Evolutionary conservation across 1,139 yeast species (phyloP).

Genomic region (Meyerozyma elateridarum): DNA sequence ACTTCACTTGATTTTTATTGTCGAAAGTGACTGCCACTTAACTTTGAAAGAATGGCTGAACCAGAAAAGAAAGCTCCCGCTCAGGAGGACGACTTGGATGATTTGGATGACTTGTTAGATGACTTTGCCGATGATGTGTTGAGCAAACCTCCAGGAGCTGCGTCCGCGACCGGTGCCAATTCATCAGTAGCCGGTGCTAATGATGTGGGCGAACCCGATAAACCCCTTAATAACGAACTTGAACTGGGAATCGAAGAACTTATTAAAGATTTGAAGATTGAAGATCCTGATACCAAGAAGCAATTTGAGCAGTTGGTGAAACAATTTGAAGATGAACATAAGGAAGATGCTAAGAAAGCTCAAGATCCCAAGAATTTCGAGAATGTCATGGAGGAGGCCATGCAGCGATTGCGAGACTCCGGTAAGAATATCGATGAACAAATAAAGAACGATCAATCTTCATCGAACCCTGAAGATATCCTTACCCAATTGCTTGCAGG

Average conservation of each 20-base stretch:
- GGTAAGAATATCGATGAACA: conserved; percentile 64
- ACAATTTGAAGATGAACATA: conserved; percentile 37
- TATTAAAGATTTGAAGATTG: conserved; percentile 51
- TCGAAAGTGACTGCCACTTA: too few species aligned
- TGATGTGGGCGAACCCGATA: conserved; percentile 13
- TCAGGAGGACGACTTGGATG: conserved; percentile 60
- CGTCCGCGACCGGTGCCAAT: conserved; percentile 12
- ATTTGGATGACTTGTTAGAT: conserved; percentile 68
- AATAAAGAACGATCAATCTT: conserved; percentile 46
- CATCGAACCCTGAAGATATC: conserved; percentile 53
- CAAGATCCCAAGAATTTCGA: conserved; percentile 50
- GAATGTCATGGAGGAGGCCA: conserved; percentile 73
- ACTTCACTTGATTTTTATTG: too few species aligned
- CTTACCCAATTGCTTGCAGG: conserved; percentile 51
- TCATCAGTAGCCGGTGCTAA: conserved; percentile 11
- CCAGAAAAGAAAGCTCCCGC: conserved; percentile 7
- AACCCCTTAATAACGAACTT: conserved; percentile 35
- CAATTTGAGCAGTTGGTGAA: conserved; percentile 50
- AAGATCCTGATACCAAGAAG: conserved; percentile 56
- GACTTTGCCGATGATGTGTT: conserved; percentile 76
- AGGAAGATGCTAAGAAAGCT: conserved; percentile 32
- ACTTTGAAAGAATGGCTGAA: conserved; percentile 3
- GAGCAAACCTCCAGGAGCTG: conserved; percentile 56
- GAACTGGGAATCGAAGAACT: conserved; percentile 51
- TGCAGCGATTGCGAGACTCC: conserved; percentile 69